Evolutionary conservation across 176 grass and related monocot genomes (phyloP).

Genomic region (Calamus simplicifolius): DNA sequence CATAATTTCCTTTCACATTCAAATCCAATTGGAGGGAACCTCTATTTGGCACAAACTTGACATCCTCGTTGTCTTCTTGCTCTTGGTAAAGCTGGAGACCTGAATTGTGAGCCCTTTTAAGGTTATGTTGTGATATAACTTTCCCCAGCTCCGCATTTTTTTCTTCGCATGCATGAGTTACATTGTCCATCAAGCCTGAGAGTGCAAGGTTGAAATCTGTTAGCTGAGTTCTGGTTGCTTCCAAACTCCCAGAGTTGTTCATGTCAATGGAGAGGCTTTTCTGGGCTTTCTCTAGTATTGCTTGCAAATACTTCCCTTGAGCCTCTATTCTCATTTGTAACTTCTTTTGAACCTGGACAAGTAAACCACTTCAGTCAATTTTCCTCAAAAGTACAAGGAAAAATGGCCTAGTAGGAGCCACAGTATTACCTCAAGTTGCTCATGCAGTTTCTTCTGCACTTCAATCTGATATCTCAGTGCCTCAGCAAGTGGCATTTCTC

Average conservation of each 20-base stretch:
- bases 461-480: constrained; percentile 71
- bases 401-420: no score
- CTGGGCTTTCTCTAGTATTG: constrained; percentile 70
- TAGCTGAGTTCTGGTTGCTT: constrained; percentile 45
- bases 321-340: constrained; percentile 90
- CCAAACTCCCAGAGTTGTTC: constrained; percentile 28
- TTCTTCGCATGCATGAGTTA: constrained; percentile 35
- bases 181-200: constrained; percentile 48
- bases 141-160: constrained; percentile 28
- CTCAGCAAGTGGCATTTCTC: constrained; percentile 70
- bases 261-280: constrained; percentile 42
- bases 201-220: constrained; percentile 64
- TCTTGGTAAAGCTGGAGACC: constrained; percentile 34
- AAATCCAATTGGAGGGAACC: constrained; percentile 53
- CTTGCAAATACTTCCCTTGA: constrained; percentile 91
- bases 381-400: no score
- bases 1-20: constrained; percentile 70
- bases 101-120: constrained; percentile 23
- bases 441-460: constrained; percentile 69
- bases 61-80: constrained; percentile 26
- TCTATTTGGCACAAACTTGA: constrained; percentile 30
- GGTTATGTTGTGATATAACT: constrained; percentile 31
- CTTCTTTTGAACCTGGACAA: constrained; percentile 83
- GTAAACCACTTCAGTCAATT: no score
- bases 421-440: constrained; percentile 63